Conservation (phyloP, 768 basidiomycete species). For the Cystofilobasidium bisporidii region DNA sequence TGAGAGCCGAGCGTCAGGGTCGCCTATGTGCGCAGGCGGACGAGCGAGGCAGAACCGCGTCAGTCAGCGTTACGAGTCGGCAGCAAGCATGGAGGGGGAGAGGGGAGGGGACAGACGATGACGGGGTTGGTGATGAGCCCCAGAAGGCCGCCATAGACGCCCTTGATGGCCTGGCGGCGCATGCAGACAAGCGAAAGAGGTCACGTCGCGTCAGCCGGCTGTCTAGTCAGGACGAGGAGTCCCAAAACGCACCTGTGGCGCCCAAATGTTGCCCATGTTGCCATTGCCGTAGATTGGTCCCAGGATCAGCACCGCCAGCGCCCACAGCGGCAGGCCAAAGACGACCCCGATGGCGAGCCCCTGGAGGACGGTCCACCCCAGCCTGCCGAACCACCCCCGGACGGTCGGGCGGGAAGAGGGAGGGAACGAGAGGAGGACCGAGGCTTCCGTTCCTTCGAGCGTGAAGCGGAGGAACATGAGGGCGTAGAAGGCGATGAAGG, state of each 20-base stretch:
- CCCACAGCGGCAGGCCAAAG: conserved; percentile 39
- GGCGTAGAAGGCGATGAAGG: conserved; percentile 30
- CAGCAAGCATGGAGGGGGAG: too few relatives aligned
- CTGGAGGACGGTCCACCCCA: conserved; percentile 36
- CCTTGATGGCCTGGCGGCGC: conserved; percentile 34
- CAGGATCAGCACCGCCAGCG: conserved; percentile 1
- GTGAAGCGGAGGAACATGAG: conserved; percentile 38
- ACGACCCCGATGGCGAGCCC: conserved; percentile 36
- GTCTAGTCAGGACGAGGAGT: too few relatives aligned
- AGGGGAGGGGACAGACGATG: not conserved
- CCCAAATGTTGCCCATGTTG: conserved; percentile 35
- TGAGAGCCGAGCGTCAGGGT: conserved; percentile 38
- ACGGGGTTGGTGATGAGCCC: not conserved
- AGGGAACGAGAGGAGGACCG: conserved; percentile 32
- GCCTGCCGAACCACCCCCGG: conserved; percentile 29
- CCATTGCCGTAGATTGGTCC: conserved; percentile 10
- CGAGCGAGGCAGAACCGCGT: too few relatives aligned
- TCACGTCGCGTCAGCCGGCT: too few relatives aligned
- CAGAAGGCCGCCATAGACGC: conserved; percentile 32
- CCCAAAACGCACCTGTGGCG: conserved; percentile 34
- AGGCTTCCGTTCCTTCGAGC: conserved; percentile 40
- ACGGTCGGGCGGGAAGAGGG: not conserved
- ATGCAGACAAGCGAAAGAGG: too few relatives aligned
- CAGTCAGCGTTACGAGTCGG: too few relatives aligned
- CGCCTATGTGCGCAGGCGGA: not conserved